A percentile compares a stretch with the other conserved stretches of the same genome.
These are phyloP conservation scores for Beauveria varroae DNA, from an alignment of 2,329 filamentous ascomycete species.

Conservation along the genomic window DNA sequence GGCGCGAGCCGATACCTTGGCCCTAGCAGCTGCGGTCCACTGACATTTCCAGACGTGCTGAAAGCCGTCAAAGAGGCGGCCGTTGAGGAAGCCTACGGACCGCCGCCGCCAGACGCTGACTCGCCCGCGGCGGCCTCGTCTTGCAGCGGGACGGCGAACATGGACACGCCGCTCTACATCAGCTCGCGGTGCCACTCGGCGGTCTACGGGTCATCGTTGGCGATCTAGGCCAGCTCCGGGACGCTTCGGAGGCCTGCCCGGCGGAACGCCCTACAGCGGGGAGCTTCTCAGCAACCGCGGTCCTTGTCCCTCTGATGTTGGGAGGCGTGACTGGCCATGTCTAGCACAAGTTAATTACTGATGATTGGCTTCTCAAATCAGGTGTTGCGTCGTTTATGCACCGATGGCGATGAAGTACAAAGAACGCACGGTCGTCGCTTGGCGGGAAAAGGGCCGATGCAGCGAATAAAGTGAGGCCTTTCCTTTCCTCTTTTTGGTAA, in stretches of 20 bases:
- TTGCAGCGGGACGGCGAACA: conserved; percentile 5
- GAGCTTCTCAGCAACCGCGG: conserved; percentile 7
- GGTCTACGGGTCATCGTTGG: conserved; percentile 11
- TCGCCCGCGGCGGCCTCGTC: background rate
- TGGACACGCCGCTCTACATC: conserved; percentile 9
- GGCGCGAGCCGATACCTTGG: conserved; percentile 9
- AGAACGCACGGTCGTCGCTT: conserved; percentile 6
- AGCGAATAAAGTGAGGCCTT: background rate
- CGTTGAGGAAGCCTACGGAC: conserved; percentile 14
- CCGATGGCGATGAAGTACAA: background rate
- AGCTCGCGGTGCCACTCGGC: conserved; percentile 11
- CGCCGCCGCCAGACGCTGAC: background rate
- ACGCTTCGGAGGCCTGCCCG: conserved; percentile 10
- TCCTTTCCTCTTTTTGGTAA: background rate
- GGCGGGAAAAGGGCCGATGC: conserved; percentile 8
- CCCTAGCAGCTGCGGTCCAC: conserved; percentile 7
- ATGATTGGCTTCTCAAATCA: background rate
- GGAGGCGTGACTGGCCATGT: background rate
- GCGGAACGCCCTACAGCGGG: conserved; percentile 12
- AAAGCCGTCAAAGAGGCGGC: conserved; percentile 3
- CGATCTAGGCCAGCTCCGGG: conserved; percentile 12
- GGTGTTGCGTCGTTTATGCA: background rate
- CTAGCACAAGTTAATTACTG: background rate
- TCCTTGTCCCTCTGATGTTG: conserved; percentile 6
- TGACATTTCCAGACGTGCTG: conserved; percentile 15